Evolutionary conservation across 78 protist genomes (phyloP).

Genomic region (Acrasis kona): DNA sequence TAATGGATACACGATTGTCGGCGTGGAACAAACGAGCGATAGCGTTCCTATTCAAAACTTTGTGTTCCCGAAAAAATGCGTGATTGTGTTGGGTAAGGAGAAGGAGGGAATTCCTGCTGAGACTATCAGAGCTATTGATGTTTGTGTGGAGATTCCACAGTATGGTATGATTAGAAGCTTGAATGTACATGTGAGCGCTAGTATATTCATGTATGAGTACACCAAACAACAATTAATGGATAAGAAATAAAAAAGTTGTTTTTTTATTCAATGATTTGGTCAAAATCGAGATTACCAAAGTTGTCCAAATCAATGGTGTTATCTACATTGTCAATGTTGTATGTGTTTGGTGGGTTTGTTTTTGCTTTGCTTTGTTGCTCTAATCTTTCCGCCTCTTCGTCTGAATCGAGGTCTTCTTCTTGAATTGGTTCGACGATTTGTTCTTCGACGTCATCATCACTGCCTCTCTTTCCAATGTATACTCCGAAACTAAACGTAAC

Average conservation of each 20-base stretch:
- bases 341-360: no score
- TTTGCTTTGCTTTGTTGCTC: no score
- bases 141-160: conserved; percentile 70
- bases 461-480: no score
- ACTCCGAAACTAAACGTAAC: no score
- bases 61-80: conserved; percentile 22
- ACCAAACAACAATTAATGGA: conserved; percentile 22
- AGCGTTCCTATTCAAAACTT: neutral
- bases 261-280: neutral
- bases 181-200: conserved; percentile 61
- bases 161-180: conserved; percentile 57
- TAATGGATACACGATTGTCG: conserved; percentile 51
- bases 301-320: neutral
- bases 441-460: no score
- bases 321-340: no score
- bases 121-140: conserved; percentile 30
- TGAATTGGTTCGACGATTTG: no score
- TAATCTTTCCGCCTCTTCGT: no score
- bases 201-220: conserved; percentile 43
- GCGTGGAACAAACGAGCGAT: conserved; percentile 58
- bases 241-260: neutral
- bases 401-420: no score
- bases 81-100: conserved; percentile 57
- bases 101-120: conserved; percentile 47
- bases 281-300: neutral